Base-by-base conservation (phyloP, 2,329 filamentous ascomycete species). In the Podosphaera xanthii region DNA sequence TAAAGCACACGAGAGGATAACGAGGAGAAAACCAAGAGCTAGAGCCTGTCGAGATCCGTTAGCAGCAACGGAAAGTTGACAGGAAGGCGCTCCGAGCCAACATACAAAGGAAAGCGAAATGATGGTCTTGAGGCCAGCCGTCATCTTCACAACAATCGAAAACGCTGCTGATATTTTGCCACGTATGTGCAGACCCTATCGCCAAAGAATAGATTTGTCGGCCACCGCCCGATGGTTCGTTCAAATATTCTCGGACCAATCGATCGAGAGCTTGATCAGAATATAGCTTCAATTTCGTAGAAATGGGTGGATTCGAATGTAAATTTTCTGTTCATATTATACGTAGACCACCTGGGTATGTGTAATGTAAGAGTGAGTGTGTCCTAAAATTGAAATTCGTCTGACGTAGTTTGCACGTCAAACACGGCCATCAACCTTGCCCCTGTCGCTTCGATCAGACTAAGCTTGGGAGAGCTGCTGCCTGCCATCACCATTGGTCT, bases 41-140 rank as follows among this genome's bases (percentile, higher is more conserved):
- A 98, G 88, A 71, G 98, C 77, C 83, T 86, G 63, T 9, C 30
- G 2, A 6, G 2, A 30, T 2, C 10, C 1, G 14, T 48, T 36
- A 58, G 31, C 30, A 31, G n/a, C n/a, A 8, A n/a, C 44, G 14
- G 46, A 12, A n/a, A 36, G 46, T 8, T 38, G 12, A 22, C 31
- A 14, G 31, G 31, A 42, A 31, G 9, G n/a, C 14, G 4, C 0
- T 30, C 3, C 8, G 10, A 14, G 35, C 33, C 33, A 9, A 52
- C 59, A 59, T 80, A 87, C 92, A 75, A 98, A 98, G 70, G 92
- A 97, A 67, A 98, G 86, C 64, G 87, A 88, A 73, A 98, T 98
- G 74, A 98, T 98, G 66, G 92, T 98, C 76, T 96, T 97, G 69
- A 98, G 83, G 71, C 92, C 92, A 67, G 92, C 89, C 76, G 87